Conservation (phyloP, 257 asterid genomes). For the Anisodus tanguticus region DNA sequence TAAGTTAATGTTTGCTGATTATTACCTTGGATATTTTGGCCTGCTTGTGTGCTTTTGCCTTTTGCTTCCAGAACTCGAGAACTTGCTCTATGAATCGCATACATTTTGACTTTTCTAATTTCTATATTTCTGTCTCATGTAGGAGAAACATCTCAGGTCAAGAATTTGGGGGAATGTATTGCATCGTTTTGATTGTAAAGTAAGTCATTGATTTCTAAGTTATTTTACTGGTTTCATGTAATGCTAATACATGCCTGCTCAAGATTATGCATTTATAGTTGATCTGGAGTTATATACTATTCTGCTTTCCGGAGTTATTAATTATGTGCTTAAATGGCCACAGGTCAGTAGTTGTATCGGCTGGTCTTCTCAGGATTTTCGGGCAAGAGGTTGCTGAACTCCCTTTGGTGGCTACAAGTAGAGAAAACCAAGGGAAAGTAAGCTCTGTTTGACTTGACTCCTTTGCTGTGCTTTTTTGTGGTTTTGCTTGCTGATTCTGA, state of each 20-base stretch:
- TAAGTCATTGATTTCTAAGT: slow-evolving; percentile 45
- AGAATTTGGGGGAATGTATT: slow-evolving; percentile 98
- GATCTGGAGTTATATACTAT: neutral
- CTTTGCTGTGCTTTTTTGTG: slow-evolving; percentile 10
- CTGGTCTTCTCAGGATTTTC: slow-evolving; percentile 91
- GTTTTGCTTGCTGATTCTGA: slow-evolving; percentile 23
- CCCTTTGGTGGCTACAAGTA: slow-evolving; percentile 90
- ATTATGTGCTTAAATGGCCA: slow-evolving; percentile 28
- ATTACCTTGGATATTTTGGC: neutral
- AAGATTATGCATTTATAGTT: neutral
- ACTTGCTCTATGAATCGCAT: neutral
- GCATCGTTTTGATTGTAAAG: slow-evolving; percentile 83
- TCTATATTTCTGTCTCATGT: slow-evolving; percentile 40
- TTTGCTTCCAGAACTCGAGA: neutral
- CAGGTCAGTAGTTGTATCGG: slow-evolving; percentile 93
- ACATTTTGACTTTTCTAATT: neutral
- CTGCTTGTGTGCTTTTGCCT: neutral
- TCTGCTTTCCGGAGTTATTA: slow-evolving; percentile 13
- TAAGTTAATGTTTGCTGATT: neutral
- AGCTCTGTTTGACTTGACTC: slow-evolving; percentile 34
- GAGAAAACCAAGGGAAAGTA: slow-evolving; percentile 93
- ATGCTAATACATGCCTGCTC: neutral
- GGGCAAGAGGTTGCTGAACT: slow-evolving; percentile 96
- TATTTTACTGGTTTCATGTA: neutral
- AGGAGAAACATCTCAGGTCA: slow-evolving; percentile 99